Base-by-base conservation (phyloP, 176 grass and related monocot species). In the Typha latifolia region DNA sequence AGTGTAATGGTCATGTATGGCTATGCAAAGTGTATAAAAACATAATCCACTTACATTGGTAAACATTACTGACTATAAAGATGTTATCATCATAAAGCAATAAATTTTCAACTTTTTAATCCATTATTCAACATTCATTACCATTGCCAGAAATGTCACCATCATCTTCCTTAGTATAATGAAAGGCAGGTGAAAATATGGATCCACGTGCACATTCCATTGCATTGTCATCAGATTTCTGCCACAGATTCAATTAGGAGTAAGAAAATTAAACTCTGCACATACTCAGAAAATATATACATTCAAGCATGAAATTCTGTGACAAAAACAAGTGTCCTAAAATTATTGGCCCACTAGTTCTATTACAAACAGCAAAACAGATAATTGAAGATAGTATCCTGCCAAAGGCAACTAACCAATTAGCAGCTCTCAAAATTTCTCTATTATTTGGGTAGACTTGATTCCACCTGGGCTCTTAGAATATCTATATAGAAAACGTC, bases 161-260 rank as follows among this genome's bases (percentile, higher is more conserved):
- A 70, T 57, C 62, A 16, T 27, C 80, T 67, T 91, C 93, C 49
- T 90, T 97, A 23, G 65, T 83, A 82, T 86, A 83, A 68, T 97
- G 93, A 16, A 90, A 97, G 15, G 78, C 57, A 68, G 89, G 93
- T 62, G 93, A 97, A 71, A 92, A 97, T 82, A 97, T 87, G 57
- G 79, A 71, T 55, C 84, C 73, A 0, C 62, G 72, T 11, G 80
- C 61, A 67, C 69, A 62, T n/a, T 85, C 77, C 12, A 71, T 79
- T 50, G 12, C 56, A 66, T 49, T 63, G 5, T 69, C 73, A 22
- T 86, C 63, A 74, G 85, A 80, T 14, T 74, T 79, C 85, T 92
- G 70, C 12, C 14, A 62, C 18, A 22, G 59, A 81, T 10, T 57
- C 49, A 66, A 14, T 29, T 56, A 75, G 72, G 49, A 31, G 19